Conservation (phyloP, 768 basidiomycete genomes). For the Holtermanniella nyarrowii region DNA sequence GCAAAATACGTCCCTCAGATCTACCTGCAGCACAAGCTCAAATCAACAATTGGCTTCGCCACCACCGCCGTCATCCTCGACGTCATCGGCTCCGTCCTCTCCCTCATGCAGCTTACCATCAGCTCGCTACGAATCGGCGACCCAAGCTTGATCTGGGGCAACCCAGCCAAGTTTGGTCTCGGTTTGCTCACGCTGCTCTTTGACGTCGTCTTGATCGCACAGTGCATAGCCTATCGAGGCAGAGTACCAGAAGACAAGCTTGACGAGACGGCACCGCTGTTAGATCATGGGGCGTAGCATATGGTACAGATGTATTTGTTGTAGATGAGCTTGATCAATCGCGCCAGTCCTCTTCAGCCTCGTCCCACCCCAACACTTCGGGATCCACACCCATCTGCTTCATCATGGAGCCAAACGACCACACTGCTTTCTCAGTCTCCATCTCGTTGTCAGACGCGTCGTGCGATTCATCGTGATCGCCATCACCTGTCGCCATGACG, state of each 20-base stretch:
- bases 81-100: slow-evolving; percentile 35
- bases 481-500: background rate
- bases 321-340: background rate
- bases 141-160: slow-evolving; percentile 30
- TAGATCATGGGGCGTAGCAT: background rate
- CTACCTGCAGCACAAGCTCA: slow-evolving; percentile 38
- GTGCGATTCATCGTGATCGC: background rate
- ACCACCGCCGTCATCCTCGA: slow-evolving; percentile 33
- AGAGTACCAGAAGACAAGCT: too few relatives aligned
- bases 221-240: background rate
- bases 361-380: slow-evolving; percentile 30
- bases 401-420: slow-evolving; percentile 31
- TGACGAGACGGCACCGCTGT: too few relatives aligned
- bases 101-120: slow-evolving; percentile 33
- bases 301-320: background rate
- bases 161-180: slow-evolving; percentile 33
- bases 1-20: slow-evolving; percentile 45
- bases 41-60: slow-evolving; percentile 38
- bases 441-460: background rate
- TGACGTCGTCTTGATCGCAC: slow-evolving; percentile 16
- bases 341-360: slow-evolving; percentile 28
- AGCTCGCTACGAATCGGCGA: slow-evolving; percentile 29
- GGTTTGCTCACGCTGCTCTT: slow-evolving; percentile 24
- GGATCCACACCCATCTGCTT: slow-evolving; percentile 27
- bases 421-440: slow-evolving; percentile 5